Conservation (phyloP, 2,329 filamentous ascomycete genomes). For the Nigrospora osmanthi region DNA sequence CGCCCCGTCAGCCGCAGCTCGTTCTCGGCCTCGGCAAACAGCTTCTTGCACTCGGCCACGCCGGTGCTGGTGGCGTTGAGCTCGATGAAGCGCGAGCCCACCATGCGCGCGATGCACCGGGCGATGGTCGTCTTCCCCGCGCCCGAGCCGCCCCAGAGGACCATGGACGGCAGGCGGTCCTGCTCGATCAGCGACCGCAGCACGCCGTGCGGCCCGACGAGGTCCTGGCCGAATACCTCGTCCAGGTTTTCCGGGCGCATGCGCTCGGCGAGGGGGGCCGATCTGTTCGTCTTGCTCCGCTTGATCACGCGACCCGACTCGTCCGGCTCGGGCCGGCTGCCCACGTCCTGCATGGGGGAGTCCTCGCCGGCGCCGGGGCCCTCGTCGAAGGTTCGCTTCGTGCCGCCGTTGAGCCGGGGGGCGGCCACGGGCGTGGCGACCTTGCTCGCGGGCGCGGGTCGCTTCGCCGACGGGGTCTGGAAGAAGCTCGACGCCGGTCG, state of each 20-base stretch:
- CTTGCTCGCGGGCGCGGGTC: conserved; percentile 31
- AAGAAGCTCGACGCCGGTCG: conserved; percentile 52
- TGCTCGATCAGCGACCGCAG: conserved; percentile 79
- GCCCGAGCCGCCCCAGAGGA: conserved; percentile 79
- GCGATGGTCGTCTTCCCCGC: conserved; percentile 91
- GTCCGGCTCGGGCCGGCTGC: conserved; percentile 15
- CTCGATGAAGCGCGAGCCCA: conserved; percentile 83
- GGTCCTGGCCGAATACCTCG: conserved; percentile 83
- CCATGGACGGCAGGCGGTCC: conserved; percentile 86
- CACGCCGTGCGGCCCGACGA: conserved; percentile 79
- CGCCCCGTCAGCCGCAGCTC: conserved; percentile 76
- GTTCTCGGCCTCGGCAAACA: conserved; percentile 76
- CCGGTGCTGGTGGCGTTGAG: conserved; percentile 90
- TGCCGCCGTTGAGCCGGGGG: conserved; percentile 25
- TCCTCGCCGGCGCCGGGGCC: conserved; percentile 34
- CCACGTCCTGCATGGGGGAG: conserved; percentile 13
- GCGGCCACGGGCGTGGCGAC: conserved; percentile 20
- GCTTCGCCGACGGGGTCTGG: conserved; percentile 51
- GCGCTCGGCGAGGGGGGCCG: conserved; percentile 82
- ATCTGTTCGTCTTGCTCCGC: conserved; percentile 60
- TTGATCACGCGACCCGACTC: conserved; percentile 43
- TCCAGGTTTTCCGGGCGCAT: conserved; percentile 83
- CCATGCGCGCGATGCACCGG: conserved; percentile 75
- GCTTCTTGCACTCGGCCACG: conserved; percentile 84
- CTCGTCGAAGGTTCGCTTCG: conserved; percentile 47